phyloP scores from a whole-genome alignment of 768 basidiomycete genomes.

The Amanita phalloides region DNA sequence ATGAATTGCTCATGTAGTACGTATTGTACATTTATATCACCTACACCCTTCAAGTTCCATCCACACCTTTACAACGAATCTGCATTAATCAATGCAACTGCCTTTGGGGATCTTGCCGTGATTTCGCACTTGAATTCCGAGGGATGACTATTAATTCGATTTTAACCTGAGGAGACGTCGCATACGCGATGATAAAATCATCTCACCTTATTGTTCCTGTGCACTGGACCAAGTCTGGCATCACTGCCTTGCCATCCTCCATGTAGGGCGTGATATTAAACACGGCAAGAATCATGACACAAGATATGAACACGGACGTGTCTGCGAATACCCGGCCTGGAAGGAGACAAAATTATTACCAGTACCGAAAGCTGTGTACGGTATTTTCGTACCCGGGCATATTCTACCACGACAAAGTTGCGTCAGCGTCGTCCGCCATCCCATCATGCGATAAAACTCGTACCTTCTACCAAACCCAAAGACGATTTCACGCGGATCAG shows the following conservation, averaged over 20 bases:
- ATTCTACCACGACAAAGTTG: constrained; percentile 14
- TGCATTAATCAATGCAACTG: constrained; percentile 10
- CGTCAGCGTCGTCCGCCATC: not conserved
- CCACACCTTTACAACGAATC: too few relatives aligned
- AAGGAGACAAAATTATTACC: too few relatives aligned
- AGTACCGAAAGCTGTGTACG: too few relatives aligned
- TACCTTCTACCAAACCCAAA: constrained; percentile 48
- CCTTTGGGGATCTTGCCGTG: constrained; percentile 13
- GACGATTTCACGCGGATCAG: constrained; percentile 31
- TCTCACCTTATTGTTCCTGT: constrained; percentile 30
- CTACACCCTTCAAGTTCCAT: too few relatives aligned
- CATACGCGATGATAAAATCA: not conserved
- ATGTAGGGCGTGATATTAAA: too few relatives aligned
- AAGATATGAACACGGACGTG: constrained; percentile 2
- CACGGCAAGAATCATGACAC: too few relatives aligned
- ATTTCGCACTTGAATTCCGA: constrained; percentile 17
- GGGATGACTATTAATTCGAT: constrained; percentile 12
- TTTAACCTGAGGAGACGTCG: not conserved
- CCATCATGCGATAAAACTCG: not conserved
- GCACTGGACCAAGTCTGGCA: constrained; percentile 12
- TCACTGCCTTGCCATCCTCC: too few relatives aligned
- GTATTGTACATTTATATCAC: too few relatives aligned
- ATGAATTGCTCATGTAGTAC: too few relatives aligned
- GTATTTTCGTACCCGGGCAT: constrained; percentile 18
- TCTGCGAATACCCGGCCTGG: constrained; percentile 17